Conservation (phyloP, 164 flowering plant genomes). For the Stephania japonica region DNA sequence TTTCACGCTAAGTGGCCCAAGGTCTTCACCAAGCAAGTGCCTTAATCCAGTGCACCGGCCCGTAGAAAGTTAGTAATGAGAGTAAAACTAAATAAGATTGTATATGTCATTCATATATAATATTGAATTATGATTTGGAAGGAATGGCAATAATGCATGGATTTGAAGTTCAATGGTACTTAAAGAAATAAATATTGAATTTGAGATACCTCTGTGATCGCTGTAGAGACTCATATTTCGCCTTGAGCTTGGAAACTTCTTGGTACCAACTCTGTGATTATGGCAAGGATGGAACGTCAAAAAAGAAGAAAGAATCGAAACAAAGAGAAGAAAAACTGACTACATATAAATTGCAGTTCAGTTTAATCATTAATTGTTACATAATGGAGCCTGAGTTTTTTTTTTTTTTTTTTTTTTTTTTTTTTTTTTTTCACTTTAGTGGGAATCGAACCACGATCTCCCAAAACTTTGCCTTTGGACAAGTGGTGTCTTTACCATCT, state of each 20-base stretch:
- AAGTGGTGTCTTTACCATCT: no score
- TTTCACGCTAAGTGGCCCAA: conserved; percentile 69
- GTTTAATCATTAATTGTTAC: neutral
- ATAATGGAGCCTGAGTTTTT: neutral
- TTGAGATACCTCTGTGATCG: conserved; percentile 65
- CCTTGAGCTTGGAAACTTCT: conserved; percentile 68
- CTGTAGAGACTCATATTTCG: conserved; percentile 67
- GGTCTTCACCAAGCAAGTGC: conserved; percentile 95
- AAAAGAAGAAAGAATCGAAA: neutral
- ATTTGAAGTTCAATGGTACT: no score
- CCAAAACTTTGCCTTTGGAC: no score
- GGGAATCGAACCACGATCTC: no score
- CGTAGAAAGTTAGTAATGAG: conserved; percentile 1
- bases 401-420: no score
- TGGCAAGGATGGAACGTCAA: neutral
- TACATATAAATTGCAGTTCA: neutral
- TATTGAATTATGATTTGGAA: no score
- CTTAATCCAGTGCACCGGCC: conserved; percentile 20
- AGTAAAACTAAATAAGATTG: no score
- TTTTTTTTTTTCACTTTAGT: no score
- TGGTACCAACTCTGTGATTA: conserved; percentile 64
- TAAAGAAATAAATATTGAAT: neutral
- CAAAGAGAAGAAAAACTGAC: no score
- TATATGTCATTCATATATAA: neutral
- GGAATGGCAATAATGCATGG: no score